Evolutionary conservation across 352 stramenopile genomes (phyloP), one percentile per base, ranked within the genome.

Genomic region (Globisporangium takayamanum): DNA sequence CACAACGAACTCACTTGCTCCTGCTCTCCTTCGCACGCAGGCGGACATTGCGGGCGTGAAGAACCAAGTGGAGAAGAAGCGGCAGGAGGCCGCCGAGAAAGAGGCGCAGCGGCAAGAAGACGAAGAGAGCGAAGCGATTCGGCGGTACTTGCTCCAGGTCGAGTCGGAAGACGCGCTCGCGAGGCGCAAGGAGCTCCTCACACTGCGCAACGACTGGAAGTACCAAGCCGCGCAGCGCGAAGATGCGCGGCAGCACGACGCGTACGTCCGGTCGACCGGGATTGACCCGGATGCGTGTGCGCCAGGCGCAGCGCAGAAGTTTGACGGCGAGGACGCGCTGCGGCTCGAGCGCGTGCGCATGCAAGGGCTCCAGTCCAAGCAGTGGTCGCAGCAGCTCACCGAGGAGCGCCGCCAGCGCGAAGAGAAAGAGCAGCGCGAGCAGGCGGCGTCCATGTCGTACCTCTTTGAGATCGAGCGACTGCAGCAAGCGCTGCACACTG

Each of bases 141-240:
- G 80, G 26, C 75, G 77, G 16, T 89, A 89, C 62, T 54, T 92
- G 70, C 63, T 89, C n/a, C 80, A 89, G 45, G 68, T 92, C 48
- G 82, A 92, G 61, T 86, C 79, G 0, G 76, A 92, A 41, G 78
- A 89, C 26, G 78, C 76, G 20, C 59, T 83, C 10, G 77, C 73
- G 14, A 80, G 76, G 57, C 78, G 78, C 26, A 72, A 81, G 22
- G 80, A 92, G 61, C 26, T 86, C 30, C 49, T 87, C 28, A 88
- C 77, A 33, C 67, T 92, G 39, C 72, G 74, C 16, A 87, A 84
- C 51, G 78, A 89, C 67, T 92, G 82, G 79, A 54, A 70, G 8
- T 52, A 66, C 18, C 82, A 92, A n/a, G 57, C 51, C 8, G 63
- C 56, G 1, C 58, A 80, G 60, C 45, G 57, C 0, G 63, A 73